These are phyloP conservation scores for Kodamaea kaohsiungensis DNA, from an alignment of 805 yeast genomes.

Conservation along the genomic window DNA sequence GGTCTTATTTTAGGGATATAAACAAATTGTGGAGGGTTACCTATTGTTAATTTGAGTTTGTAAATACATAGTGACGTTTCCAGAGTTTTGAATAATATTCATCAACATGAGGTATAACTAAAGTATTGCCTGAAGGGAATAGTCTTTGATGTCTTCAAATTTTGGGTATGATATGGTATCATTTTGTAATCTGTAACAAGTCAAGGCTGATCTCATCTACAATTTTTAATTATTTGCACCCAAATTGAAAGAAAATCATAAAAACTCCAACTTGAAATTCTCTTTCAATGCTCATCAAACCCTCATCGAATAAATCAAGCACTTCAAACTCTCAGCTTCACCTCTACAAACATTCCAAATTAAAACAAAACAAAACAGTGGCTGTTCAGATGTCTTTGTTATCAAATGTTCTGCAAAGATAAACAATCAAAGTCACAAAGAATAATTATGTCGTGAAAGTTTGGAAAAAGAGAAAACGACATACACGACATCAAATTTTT, in stretches of 20 bases:
- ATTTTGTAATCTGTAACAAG: too few relatives aligned
- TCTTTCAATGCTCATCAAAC: neutral
- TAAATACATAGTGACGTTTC: too few relatives aligned
- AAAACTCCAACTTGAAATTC: too few relatives aligned
- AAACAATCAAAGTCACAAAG: neutral
- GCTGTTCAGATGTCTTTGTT: neutral
- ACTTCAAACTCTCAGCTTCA: neutral
- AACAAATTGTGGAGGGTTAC: too few relatives aligned
- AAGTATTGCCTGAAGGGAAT: too few relatives aligned
- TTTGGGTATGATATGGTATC: too few relatives aligned
- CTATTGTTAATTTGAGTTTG: too few relatives aligned
- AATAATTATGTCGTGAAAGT: neutral
- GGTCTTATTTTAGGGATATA: too few relatives aligned
- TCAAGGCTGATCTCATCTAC: too few relatives aligned
- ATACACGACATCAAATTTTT: neutral
- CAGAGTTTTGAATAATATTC: too few relatives aligned
- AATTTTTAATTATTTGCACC: neutral
- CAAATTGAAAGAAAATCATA: neutral
- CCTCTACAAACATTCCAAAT: neutral
- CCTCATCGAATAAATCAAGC: neutral
- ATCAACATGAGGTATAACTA: too few relatives aligned
- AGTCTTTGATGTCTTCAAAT: too few relatives aligned
- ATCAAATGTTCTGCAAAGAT: neutral
- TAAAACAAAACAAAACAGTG: neutral
- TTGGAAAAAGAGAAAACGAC: neutral